phyloP scores from a whole-genome alignment of 1,284 basidiomycete genomes.

The Stereum hirsutum region DNA sequence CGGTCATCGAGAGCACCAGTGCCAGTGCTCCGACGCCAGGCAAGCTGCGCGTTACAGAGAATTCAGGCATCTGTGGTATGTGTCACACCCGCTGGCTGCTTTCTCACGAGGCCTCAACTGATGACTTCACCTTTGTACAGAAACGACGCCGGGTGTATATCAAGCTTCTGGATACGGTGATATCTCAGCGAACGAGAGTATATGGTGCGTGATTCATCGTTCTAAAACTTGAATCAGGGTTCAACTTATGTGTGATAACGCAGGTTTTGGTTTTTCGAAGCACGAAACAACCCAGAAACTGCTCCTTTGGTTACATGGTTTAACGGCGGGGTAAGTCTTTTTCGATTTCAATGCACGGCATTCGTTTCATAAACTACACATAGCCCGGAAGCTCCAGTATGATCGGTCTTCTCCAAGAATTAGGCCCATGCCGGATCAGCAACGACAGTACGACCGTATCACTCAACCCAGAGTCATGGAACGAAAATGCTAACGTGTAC shows the following conservation, averaged over 20 bases:
- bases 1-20: background rate
- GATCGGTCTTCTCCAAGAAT: constrained; percentile 60
- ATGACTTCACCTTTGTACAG: constrained; percentile 17
- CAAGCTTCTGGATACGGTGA: constrained; percentile 57
- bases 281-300: constrained; percentile 43
- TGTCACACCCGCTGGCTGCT: background rate
- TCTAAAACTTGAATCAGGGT: background rate
- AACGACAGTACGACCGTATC: constrained; percentile 43
- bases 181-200: constrained; percentile 38
- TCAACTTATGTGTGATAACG: background rate
- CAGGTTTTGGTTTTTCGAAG: constrained; percentile 65
- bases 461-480: constrained; percentile 57
- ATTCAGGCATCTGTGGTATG: constrained; percentile 43
- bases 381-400: constrained; percentile 58
- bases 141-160: constrained; percentile 46
- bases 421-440: constrained; percentile 53
- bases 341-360: background rate
- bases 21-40: constrained; percentile 28
- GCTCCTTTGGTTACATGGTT: constrained; percentile 59
- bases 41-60: constrained; percentile 39
- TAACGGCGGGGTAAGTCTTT: constrained; percentile 44
- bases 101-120: background rate
- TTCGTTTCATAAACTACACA: background rate
- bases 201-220: constrained; percentile 41
- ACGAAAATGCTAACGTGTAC: constrained; percentile 42